These are phyloP conservation scores for Malus hybrid DNA, from an alignment of 331 rosid species.

Conservation along the genomic window DNA sequence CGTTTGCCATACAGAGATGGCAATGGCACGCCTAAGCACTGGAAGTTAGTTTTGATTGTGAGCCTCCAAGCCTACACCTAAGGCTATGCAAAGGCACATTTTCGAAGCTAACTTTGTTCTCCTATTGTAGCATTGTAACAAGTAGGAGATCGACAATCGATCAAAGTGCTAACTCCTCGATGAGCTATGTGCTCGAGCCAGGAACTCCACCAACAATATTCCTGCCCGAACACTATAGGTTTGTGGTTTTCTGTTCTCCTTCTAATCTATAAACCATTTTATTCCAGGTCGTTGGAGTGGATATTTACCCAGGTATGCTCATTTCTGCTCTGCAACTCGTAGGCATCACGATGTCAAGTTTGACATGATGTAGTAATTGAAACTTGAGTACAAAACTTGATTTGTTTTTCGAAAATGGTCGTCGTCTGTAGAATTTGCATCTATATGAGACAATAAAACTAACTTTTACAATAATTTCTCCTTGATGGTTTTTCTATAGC, in stretches of 20 bases:
- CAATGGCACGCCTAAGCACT: too few relatives aligned
- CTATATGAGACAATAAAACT: slow-evolving; percentile 5
- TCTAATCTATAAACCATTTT: slow-evolving; percentile 9
- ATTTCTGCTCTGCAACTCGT: background rate
- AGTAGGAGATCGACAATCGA: too few relatives aligned
- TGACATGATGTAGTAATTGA: background rate
- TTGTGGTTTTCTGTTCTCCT: slow-evolving; percentile 9
- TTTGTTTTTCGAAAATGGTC: background rate
- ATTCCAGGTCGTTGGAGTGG: slow-evolving; percentile 76
- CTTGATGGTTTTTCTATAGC: slow-evolving; percentile 32
- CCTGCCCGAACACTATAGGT: background rate
- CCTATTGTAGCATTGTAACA: too few relatives aligned
- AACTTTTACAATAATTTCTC: slow-evolving; percentile 4
- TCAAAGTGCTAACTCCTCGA: too few relatives aligned
- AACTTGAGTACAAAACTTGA: background rate
- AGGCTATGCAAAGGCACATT: too few relatives aligned
- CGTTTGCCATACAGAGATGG: too few relatives aligned
- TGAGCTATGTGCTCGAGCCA: too few relatives aligned
- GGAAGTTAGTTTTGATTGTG: too few relatives aligned
- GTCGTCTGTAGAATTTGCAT: slow-evolving; percentile 8
- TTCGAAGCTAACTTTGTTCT: too few relatives aligned
- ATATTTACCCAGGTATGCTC: slow-evolving; percentile 88
- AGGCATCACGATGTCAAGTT: background rate
- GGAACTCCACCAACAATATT: too few relatives aligned
- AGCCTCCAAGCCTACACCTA: too few relatives aligned